A percentile compares a stretch with the other conserved stretches of the same genome.
Conservation (phyloP, 73 alveolate species). For the Paramecium octaurelia region DNA sequence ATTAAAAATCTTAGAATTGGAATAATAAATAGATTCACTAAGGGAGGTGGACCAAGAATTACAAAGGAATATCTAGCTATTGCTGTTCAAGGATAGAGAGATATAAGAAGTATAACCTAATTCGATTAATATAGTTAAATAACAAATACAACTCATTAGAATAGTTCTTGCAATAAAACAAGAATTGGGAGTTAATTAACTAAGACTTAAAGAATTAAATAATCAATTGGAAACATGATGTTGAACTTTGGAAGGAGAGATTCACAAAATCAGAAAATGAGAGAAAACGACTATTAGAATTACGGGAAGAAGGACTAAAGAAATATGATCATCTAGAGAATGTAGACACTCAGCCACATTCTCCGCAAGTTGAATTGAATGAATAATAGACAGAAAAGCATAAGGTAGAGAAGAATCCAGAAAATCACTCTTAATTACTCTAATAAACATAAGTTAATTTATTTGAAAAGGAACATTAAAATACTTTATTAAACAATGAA, state of each 20-base stretch:
- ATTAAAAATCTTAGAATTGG: slow-evolving; percentile 26
- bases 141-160: background rate
- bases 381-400: background rate
- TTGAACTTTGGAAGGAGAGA: slow-evolving; percentile 38
- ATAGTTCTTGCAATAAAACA: background rate
- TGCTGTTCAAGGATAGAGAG: background rate
- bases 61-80: background rate
- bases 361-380: background rate
- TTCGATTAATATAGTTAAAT: background rate
- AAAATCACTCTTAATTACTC: background rate
- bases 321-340: background rate
- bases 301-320: background rate
- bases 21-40: background rate
- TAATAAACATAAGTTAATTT: background rate
- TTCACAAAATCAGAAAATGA: slow-evolving; percentile 15
- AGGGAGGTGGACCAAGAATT: background rate
- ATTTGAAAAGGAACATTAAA: slow-evolving; percentile 23
- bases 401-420: background rate
- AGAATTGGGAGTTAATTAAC: background rate
- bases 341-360: background rate
- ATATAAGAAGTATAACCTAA: background rate
- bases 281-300: slow-evolving; percentile 10
- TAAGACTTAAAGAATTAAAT: background rate
- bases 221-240: background rate
- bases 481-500: background rate